Evolutionary conservation across 2,329 filamentous ascomycete species (phyloP), one percentile per base, ranked within the genome.

Genomic region (Penicillium nordicum): DNA sequence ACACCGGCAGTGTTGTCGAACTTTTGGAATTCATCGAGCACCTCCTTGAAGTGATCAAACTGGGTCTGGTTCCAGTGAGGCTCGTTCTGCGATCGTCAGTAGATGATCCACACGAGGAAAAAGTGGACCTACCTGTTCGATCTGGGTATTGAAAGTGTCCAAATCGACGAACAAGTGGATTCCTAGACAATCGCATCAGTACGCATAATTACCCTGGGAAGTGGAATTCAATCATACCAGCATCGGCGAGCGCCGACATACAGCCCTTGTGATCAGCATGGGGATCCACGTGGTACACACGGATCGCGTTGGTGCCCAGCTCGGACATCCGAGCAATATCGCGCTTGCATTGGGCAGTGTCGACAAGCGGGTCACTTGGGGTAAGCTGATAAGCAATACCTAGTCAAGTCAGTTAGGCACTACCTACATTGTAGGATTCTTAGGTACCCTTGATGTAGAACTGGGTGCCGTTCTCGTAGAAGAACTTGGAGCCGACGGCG

Each of bases 231-330:
- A 50, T 32, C 52, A n/a, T 93, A 55, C 89, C 89, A 41, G 85
- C 88, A 65, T 91, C 84, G 12, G 84, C 85, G 70, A 96, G 90
- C 1, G 86, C 87, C 52, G 80, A 80, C 90, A 96, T 95, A 77
- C 91, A 96, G 21, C 81, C 87, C 56, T 83, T 80, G 73, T 96
- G 92, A 70, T 93, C 79, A 32, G 77, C 84, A 3, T 75, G 72
- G 2, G 89, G 78, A 66, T 95, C 87, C 59, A 96, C 90, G 69
- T 96, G 90, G 74, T 96, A 96, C 57, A 94, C 88, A 55, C 92
- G 89, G 67, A 96, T 91, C 30, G 88, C 82, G 72, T 96, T 96
- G 70, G 88, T 84, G 60, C 90, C 90, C 52, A 96, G 79, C 18
- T 86, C 84, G 72, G 89, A 82, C 89, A 96, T 95, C 68, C 92